Conservation (phyloP, 257 asterid species). For the Lycium ferocissimum region DNA sequence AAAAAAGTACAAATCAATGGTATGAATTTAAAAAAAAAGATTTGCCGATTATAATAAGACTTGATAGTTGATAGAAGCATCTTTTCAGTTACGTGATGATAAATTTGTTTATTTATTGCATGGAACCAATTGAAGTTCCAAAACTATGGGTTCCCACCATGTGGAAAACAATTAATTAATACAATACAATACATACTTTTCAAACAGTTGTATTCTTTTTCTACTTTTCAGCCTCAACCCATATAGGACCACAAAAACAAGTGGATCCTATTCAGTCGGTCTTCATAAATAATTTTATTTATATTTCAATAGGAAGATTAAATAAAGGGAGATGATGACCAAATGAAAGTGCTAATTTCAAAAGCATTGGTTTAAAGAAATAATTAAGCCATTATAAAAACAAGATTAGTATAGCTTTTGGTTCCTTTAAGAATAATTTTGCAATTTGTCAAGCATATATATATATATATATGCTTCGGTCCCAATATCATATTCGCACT, state of each 20-base stretch:
- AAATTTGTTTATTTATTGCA: neutral
- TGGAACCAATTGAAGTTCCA: neutral
- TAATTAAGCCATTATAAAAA: constrained; percentile 3
- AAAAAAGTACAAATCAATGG: neutral
- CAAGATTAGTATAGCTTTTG: neutral
- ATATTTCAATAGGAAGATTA: neutral
- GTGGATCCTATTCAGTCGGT: neutral
- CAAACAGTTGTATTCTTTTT: constrained; percentile 14
- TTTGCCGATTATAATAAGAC: neutral
- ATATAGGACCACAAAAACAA: neutral
- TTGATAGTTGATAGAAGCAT: neutral
- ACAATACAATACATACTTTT: neutral
- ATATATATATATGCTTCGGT: neutral
- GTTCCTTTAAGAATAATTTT: neutral
- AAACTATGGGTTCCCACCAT: neutral
- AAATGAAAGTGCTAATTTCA: neutral
- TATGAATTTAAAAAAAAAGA: neutral
- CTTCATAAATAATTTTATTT: neutral
- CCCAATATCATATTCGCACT: neutral
- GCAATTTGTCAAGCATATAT: neutral
- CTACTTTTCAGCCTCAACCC: neutral
- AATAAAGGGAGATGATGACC: neutral
- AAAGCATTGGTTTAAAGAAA: neutral
- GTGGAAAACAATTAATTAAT: neutral
- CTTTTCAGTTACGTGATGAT: neutral